Conservation (phyloP, 164 flowering plant genomes). For the Santalum album region DNA sequence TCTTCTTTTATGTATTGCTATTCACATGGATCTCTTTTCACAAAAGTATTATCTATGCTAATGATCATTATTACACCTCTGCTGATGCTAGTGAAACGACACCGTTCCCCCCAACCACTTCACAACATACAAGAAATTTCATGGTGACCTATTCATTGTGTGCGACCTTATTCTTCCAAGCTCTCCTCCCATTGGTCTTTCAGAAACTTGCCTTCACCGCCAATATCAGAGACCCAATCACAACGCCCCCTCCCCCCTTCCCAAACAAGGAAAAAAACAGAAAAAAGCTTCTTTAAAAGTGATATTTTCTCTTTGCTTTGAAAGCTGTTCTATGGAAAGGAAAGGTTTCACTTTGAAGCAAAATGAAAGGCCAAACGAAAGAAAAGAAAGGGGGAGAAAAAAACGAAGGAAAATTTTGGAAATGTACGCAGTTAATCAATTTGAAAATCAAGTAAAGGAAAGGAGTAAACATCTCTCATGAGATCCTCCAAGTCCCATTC, state of each 20-base stretch:
- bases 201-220: not conserved
- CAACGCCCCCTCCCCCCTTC: too few relatives aligned
- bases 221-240: not conserved
- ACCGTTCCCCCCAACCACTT: too few relatives aligned
- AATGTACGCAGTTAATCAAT: constrained; percentile 15
- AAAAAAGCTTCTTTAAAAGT: not conserved
- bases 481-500: constrained; percentile 86
- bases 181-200: not conserved
- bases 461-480: constrained; percentile 63
- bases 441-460: constrained; percentile 65
- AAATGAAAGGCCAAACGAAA: not conserved
- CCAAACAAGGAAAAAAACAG: not conserved
- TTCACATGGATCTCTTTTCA: not conserved
- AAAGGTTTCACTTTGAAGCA: not conserved
- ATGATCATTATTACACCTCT: not conserved
- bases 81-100: too few relatives aligned
- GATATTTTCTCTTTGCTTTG: too few relatives aligned
- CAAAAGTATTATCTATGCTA: not conserved
- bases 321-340: not conserved
- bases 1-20: not conserved
- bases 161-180: not conserved
- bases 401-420: not conserved
- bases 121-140: too few relatives aligned
- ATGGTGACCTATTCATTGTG: not conserved
- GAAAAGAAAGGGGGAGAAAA: not conserved